Conservation (phyloP, 73 alveolate species). For the Tetrahymena elliotti region DNA sequence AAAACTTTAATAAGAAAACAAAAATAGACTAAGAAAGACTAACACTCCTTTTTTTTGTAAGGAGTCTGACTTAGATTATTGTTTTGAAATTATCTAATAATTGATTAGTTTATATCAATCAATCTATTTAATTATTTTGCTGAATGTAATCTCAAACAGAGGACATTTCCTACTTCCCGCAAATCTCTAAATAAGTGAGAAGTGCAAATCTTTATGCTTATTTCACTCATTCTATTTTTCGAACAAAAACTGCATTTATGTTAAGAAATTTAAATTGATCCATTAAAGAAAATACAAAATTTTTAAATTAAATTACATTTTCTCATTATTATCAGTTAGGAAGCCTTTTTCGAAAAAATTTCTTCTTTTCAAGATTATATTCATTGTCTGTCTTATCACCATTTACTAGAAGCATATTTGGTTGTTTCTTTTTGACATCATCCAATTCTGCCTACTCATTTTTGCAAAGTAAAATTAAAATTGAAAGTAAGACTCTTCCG, state of each 20-base stretch:
- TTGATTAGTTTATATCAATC: not conserved
- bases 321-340: not conserved
- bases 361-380: not conserved
- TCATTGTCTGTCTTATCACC: not conserved
- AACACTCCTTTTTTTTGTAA: not conserved
- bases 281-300: not conserved
- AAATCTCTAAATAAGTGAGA: not conserved
- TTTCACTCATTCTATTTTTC: not conserved
- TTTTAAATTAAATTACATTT: not conserved
- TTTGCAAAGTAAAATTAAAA: not conserved
- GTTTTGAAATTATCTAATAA: not conserved
- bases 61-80: not conserved
- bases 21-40: not conserved
- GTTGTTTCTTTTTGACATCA: no score
- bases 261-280: not conserved
- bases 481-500: not conserved
- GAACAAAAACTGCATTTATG: not conserved
- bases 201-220: not conserved
- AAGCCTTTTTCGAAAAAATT: not conserved
- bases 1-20: not conserved
- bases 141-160: not conserved
- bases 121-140: not conserved
- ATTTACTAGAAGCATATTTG: not conserved
- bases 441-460: not conserved
- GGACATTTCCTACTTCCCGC: not conserved